A percentile compares a stretch with the other conserved stretches of the same genome.
These are phyloP conservation scores for Platismatia glauca DNA, from an alignment of 495 filamentous ascomycete species.

Conservation along the genomic window DNA sequence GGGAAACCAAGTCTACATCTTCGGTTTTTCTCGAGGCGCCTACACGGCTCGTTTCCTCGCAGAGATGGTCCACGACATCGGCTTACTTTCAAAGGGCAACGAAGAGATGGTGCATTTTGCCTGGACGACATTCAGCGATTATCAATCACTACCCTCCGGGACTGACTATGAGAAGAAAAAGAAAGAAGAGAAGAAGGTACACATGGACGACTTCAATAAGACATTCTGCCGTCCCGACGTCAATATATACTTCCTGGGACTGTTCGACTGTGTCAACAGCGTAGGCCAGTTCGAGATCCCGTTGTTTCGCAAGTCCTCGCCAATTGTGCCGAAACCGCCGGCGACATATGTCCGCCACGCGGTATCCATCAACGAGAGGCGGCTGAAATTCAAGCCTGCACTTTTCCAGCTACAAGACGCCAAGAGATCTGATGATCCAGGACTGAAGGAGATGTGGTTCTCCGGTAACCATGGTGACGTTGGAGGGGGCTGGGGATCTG, in stretches of 20 bases:
- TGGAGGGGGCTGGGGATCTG: constrained; percentile 28
- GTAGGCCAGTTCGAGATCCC: constrained; percentile 47
- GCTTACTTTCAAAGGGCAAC: constrained; percentile 66
- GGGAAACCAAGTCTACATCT: constrained; percentile 69
- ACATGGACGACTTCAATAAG: too few species aligned
- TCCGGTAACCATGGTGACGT: constrained; percentile 35
- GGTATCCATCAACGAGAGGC: constrained; percentile 65
- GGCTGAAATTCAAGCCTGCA: constrained; percentile 45
- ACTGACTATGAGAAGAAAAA: too few species aligned
- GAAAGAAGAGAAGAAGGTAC: too few species aligned
- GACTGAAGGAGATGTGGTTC: constrained; percentile 35
- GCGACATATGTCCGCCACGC: constrained; percentile 60
- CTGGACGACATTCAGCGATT: too few species aligned
- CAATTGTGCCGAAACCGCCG: constrained; percentile 27
- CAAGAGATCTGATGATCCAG: constrained; percentile 10
- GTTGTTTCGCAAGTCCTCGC: not conserved
- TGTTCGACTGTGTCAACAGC: constrained; percentile 19
- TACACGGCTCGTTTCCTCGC: constrained; percentile 76
- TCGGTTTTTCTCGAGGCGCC: constrained; percentile 72
- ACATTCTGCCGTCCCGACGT: constrained; percentile 58
- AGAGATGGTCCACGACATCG: constrained; percentile 77
- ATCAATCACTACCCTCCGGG: too few species aligned
- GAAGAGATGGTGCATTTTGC: constrained; percentile 74
- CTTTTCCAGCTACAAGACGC: constrained; percentile 12
- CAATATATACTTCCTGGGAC: not conserved